Percentiles rank a stretch among this genome's conserved stretches.
These are phyloP conservation scores for Rickenella mellea DNA, from an alignment of 768 basidiomycete species.

Conservation along the genomic window DNA sequence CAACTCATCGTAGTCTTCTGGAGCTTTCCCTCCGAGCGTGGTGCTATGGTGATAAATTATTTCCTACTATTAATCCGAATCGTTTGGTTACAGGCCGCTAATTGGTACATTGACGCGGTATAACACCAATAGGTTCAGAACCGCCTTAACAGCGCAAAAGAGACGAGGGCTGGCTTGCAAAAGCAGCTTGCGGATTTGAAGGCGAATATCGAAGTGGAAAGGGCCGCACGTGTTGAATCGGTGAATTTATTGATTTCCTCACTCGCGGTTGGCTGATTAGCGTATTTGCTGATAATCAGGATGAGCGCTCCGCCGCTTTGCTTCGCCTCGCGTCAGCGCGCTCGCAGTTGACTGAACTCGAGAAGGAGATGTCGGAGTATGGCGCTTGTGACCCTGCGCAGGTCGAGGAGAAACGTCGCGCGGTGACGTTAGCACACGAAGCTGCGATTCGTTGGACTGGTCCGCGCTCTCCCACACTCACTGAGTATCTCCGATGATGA, in stretches of 20 bases:
- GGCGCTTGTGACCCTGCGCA: slow-evolving; percentile 79
- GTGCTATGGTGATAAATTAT: slow-evolving; percentile 50
- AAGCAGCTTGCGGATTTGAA: slow-evolving; percentile 42
- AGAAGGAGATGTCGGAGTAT: slow-evolving; percentile 66
- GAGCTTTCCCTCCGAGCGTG: slow-evolving; percentile 89
- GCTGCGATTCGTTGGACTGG: slow-evolving; percentile 86
- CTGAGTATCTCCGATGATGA: not conserved
- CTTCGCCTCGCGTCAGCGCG: slow-evolving; percentile 37
- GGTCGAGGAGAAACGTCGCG: slow-evolving; percentile 68
- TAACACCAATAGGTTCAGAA: slow-evolving; percentile 40
- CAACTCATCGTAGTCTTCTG: slow-evolving; percentile 84
- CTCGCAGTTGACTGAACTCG: slow-evolving; percentile 39
- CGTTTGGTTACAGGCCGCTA: not conserved
- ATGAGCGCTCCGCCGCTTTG: slow-evolving; percentile 43
- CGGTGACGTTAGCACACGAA: slow-evolving; percentile 69
- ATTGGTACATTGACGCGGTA: not conserved
- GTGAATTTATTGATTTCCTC: slow-evolving; percentile 25
- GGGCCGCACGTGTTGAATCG: slow-evolving; percentile 43
- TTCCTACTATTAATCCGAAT: not conserved
- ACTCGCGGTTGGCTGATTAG: not conserved
- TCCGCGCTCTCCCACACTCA: too few species aligned
- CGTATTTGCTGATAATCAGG: slow-evolving; percentile 27
- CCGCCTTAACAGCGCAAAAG: slow-evolving; percentile 40
- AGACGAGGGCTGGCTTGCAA: slow-evolving; percentile 30
- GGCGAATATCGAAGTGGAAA: slow-evolving; percentile 39